Base-by-base conservation (phyloP, 1,139 yeast species). In the Kodamaea fungicola region DNA sequence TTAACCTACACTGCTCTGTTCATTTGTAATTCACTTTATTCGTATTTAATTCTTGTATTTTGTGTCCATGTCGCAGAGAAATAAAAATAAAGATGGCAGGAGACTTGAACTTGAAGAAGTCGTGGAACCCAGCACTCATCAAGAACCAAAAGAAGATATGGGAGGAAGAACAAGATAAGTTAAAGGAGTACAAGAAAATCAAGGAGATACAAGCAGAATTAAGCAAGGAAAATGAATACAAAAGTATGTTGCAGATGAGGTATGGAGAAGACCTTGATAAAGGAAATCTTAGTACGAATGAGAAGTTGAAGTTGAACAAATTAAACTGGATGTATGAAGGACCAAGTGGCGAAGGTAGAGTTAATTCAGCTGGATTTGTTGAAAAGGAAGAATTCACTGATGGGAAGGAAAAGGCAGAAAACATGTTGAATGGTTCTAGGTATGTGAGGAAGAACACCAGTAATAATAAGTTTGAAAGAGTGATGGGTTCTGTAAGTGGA, bases 51-150 rank as follows among this genome's bases (percentile, higher is more conserved):
- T 16, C 19, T 16, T 16, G 19, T 16, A 3, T 16, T 16, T 16
- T 16, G 19, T 16, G 19, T 16, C 5, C 19, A 16, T 16, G 19
- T 16, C 19, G 19, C 19, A 16, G 19, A 16, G 19, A 16, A 16
- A 16, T 16, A 16, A 16, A n/a, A 7, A 9, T 12, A 8, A 43
- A 16, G 16, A 71, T 70, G 76, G 87, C 94, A 2, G 89, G 94
- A 6, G 96, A 90, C 60, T 69, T 90, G 46, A 90, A 90, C 57
- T 62, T 89, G 41, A 84, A 90, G 62, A 92, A 92, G 59, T 90
- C 97, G 42, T 92, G 97, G 97, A 89, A 90, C 58, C 97, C 97
- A 3, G 90, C 86, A 30, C 69, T 87, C 35, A 68, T 85, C 51
- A 85, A 85, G 61, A 92, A 92, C 67, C 90, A 84, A 61, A 83